phyloP scores from a whole-genome alignment of 805 yeast genomes.

The Hanseniaspora guilliermondii region DNA sequence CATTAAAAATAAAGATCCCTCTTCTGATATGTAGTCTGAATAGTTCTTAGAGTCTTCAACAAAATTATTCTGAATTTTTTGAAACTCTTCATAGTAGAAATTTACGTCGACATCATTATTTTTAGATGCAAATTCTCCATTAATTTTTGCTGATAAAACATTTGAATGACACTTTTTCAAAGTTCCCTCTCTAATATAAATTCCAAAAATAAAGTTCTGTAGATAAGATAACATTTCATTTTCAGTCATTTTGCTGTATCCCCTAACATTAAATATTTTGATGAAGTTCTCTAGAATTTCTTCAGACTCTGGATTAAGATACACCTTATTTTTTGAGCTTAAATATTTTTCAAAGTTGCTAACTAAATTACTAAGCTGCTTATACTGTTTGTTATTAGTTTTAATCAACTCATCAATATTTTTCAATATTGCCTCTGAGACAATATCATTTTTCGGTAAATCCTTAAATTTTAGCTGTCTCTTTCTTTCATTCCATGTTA shows the following conservation, averaged over 20 bases:
- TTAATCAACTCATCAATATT: conserved; percentile 2
- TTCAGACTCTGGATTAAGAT: neutral
- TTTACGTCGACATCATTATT: conserved; percentile 4
- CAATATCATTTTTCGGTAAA: neutral
- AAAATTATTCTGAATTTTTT: conserved; percentile 4
- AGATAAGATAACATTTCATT: neutral
- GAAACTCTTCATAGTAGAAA: conserved; percentile 10
- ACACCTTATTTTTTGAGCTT: neutral
- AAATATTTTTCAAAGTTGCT: neutral
- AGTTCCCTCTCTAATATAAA: conserved; percentile 11
- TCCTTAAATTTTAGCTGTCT: conserved; percentile 4
- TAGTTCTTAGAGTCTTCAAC: conserved; percentile 7
- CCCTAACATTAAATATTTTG: neutral
- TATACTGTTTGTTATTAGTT: neutral
- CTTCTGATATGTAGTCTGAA: conserved; percentile 6
- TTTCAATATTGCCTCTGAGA: conserved; percentile 3
- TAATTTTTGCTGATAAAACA: conserved; percentile 1
- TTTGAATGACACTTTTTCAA: conserved; percentile 7
- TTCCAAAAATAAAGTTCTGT: conserved; percentile 9
- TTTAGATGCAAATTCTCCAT: neutral
- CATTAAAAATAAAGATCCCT: conserved; percentile 3
- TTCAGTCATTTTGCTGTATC: neutral
- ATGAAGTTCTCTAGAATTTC: conserved; percentile 1
- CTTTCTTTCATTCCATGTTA: conserved; percentile 2
- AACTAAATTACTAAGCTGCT: neutral